Percentiles rank a stretch among this genome's conserved stretches.
These are phyloP conservation scores for Malassezia dermatis DNA, from an alignment of 1,284 basidiomycete genomes.

Conservation along the genomic window DNA sequence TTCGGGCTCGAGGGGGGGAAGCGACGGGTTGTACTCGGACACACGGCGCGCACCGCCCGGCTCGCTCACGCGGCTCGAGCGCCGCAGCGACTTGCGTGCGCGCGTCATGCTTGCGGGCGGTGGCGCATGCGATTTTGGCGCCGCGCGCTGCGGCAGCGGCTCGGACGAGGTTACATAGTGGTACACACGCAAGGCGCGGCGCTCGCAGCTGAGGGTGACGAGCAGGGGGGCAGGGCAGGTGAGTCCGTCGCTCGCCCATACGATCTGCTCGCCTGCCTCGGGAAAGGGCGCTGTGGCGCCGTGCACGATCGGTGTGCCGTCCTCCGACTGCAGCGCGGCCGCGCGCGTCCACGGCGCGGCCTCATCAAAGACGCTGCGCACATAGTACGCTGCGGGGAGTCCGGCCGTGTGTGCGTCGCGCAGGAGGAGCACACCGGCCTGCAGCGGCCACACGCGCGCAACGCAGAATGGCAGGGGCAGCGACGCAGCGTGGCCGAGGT, in stretches of 20 bases:
- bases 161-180: constrained; percentile 19
- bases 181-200: constrained; percentile 24
- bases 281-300: constrained; percentile 23
- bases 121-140: constrained; percentile 13
- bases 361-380: constrained; percentile 32
- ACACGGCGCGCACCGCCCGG: background rate
- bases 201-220: constrained; percentile 19
- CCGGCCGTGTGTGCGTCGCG: constrained; percentile 20
- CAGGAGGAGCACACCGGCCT: constrained; percentile 28
- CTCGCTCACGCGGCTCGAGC: constrained; percentile 2
- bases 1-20: background rate
- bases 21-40: background rate
- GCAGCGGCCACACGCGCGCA: constrained; percentile 22
- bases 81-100: constrained; percentile 6
- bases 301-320: constrained; percentile 13
- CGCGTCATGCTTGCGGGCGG: background rate
- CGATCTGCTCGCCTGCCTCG: constrained; percentile 24
- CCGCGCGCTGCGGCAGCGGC: constrained; percentile 18
- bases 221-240: constrained; percentile 10
- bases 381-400: constrained; percentile 32
- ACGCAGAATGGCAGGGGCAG: constrained; percentile 29
- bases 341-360: constrained; percentile 12
- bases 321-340: background rate
- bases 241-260: constrained; percentile 16
- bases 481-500: constrained; percentile 25